A percentile compares a stretch with the other conserved stretches of the same genome.
Conservation (phyloP, 2,329 filamentous ascomycete genomes). For the Alternaria brassicicola region DNA sequence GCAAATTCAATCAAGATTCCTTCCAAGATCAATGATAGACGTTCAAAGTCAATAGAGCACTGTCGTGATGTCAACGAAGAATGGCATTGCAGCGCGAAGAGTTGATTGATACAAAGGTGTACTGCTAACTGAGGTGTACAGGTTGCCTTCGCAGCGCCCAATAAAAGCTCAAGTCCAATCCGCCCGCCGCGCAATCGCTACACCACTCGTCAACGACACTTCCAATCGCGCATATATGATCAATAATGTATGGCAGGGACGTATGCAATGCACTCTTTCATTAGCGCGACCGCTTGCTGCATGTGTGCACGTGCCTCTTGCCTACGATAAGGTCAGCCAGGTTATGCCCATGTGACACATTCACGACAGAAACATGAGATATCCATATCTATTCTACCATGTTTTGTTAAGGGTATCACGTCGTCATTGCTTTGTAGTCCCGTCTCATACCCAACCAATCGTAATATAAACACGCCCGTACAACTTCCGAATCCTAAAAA, state of each 20-base stretch:
- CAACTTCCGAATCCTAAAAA: background rate
- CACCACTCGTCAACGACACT: background rate
- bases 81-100: background rate
- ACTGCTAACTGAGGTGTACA: background rate
- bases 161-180: background rate
- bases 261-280: background rate
- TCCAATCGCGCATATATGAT: too few species aligned
- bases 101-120: background rate
- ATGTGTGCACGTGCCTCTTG: background rate
- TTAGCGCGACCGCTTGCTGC: background rate
- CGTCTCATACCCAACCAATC: background rate
- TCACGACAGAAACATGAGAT: background rate
- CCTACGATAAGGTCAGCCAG: background rate
- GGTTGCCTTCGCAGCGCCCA: background rate
- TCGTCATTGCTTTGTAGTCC: background rate
- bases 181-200: background rate
- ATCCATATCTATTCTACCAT: background rate
- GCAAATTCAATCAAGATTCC: slow-evolving; percentile 48
- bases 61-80: background rate
- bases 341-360: background rate
- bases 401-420: background rate
- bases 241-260: too few species aligned
- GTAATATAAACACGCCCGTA: background rate
- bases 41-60: slow-evolving; percentile 33
- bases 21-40: slow-evolving; percentile 47